Evolutionary conservation across 2,329 filamentous ascomycete genomes (phyloP), one percentile per base, ranked within the genome.

Genomic region (Penicillium decumbens): DNA sequence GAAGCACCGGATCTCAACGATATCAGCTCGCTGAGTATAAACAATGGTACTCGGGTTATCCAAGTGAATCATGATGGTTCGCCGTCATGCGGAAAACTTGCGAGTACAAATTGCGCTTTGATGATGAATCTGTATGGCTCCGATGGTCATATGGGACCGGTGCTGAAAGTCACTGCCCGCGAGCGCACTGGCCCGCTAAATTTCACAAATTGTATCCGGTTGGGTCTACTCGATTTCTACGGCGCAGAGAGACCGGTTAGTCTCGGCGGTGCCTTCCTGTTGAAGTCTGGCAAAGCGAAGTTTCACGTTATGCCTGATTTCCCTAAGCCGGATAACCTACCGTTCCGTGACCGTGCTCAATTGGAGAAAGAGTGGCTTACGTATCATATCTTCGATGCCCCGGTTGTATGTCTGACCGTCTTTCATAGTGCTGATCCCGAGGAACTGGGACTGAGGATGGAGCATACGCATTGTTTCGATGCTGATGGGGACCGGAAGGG

Each of bases 241-340:
- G 69, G 72, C 0, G 64, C 68, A 3, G 30, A 35, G 0, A 58
- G 57, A 23, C 57, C 63, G 0, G 51, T 77, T 13, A 72, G 70
- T 45, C 42, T 77, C 1, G 73, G 73, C 0, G 73, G 73, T 0
- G 70, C 68, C 0, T 75, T 76, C 45, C 43, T 76, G 3, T 57
- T 75, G 32, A 68, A 66, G 42, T 53, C 57, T 0, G 73, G 72
- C 0, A 69, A 57, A 18, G 63, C 68, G 4, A 67, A 62, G 5
- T 65, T 72, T 9, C 73, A 77, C 52, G 66, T 76, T 10, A 76
- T 76, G 73, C 74, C 73, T 1, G 73, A 75, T 52, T 76, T 76
- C 38, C 70, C 72, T 0, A 27, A 54, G 0, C 15, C 28, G 6
- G 47, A 53, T 5, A 45, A 62, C 13, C 40, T 58, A 13, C 58